phyloP scores from a whole-genome alignment of 106 monocot genomes.

The Allium fistulosum region DNA sequence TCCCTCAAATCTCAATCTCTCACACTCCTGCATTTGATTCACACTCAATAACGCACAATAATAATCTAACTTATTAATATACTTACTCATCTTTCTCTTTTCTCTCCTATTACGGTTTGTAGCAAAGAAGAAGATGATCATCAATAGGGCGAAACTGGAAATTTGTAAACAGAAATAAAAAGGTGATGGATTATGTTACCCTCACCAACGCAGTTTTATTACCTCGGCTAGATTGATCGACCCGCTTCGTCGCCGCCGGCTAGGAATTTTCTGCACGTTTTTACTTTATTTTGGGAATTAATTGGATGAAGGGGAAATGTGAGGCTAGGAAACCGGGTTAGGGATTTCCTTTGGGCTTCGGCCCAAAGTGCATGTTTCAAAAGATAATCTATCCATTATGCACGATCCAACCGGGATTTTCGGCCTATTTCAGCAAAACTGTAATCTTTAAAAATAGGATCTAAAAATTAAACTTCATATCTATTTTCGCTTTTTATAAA shows the following conservation, averaged over 20 bases:
- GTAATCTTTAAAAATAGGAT: too few species aligned
- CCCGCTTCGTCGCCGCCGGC: background rate
- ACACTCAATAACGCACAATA: background rate
- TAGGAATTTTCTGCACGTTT: background rate
- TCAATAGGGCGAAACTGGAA: background rate
- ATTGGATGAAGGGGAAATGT: background rate
- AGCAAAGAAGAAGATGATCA: constrained; percentile 4
- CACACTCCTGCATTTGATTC: constrained; percentile 7
- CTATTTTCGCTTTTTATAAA: too few species aligned
- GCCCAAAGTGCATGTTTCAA: too few species aligned
- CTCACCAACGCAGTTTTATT: background rate
- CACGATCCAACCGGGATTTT: too few species aligned
- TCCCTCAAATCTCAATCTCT: background rate
- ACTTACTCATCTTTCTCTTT: constrained; percentile 1
- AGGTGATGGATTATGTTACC: too few species aligned
- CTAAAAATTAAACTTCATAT: too few species aligned
- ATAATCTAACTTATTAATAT: background rate
- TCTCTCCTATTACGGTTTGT: background rate
- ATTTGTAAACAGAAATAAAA: background rate
- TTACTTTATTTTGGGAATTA: background rate
- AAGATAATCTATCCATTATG: too few species aligned
- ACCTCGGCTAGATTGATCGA: background rate
- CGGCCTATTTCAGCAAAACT: too few species aligned
- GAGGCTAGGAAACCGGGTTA: background rate
- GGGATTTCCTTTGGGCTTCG: background rate